These are phyloP conservation scores for Elsinoe fawcettii DNA, from an alignment of 2,329 filamentous ascomycete species.

Conservation along the genomic window DNA sequence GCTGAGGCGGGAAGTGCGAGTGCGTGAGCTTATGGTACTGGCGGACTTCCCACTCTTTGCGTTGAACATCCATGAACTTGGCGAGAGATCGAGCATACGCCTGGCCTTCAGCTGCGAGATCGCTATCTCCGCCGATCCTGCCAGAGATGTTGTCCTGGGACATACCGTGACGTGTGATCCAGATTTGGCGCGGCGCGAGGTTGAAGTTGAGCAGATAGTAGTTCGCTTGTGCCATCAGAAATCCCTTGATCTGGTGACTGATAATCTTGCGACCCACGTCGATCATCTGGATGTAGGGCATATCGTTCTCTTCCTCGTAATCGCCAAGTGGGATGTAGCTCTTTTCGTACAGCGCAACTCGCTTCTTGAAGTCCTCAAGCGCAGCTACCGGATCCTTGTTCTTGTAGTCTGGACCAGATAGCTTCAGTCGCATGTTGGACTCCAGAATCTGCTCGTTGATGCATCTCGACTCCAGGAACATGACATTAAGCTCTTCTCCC, in stretches of 20 bases:
- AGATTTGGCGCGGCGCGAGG: slow-evolving; percentile 87
- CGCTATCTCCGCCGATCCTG: slow-evolving; percentile 85
- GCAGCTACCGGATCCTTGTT: slow-evolving; percentile 84
- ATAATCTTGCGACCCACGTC: slow-evolving; percentile 94
- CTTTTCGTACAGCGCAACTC: slow-evolving; percentile 87
- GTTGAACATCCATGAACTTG: slow-evolving; percentile 73
- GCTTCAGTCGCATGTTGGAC: slow-evolving; percentile 93
- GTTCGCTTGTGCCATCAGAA: slow-evolving; percentile 83
- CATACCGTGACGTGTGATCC: slow-evolving; percentile 94
- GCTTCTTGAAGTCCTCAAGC: slow-evolving; percentile 82
- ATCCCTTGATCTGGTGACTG: slow-evolving; percentile 82
- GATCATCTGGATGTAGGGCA: slow-evolving; percentile 97
- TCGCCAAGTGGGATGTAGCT: slow-evolving; percentile 85
- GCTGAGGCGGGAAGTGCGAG: slow-evolving; percentile 77
- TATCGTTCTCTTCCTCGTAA: slow-evolving; percentile 80
- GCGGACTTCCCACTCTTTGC: slow-evolving; percentile 71
- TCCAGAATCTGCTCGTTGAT: slow-evolving; percentile 76
- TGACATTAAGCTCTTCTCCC: slow-evolving; percentile 74
- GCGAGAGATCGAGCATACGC: slow-evolving; percentile 73
- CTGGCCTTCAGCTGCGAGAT: slow-evolving; percentile 70
- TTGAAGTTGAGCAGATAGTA: slow-evolving; percentile 98
- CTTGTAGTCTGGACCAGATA: slow-evolving; percentile 91
- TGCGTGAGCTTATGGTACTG: slow-evolving; percentile 70
- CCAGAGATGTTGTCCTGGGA: slow-evolving; percentile 79
- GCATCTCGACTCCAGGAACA: slow-evolving; percentile 94